Percentiles rank a stretch among this genome's conserved stretches.
These are phyloP conservation scores for Capsicum rhomboideum DNA, from an alignment of 257 asterid genomes.

Conservation along the genomic window DNA sequence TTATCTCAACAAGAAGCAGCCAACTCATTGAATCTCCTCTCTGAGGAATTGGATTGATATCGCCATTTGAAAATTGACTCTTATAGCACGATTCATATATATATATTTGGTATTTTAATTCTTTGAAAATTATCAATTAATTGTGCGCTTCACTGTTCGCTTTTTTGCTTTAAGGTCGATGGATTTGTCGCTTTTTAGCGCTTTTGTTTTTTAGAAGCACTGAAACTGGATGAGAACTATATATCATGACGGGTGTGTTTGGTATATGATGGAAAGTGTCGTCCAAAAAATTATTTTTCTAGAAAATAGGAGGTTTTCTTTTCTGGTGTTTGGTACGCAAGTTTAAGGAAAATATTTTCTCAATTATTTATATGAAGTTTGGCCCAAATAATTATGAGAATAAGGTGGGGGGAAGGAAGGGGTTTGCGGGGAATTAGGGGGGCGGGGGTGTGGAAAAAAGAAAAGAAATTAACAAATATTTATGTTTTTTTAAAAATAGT, in stretches of 20 bases:
- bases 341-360: too few relatives aligned
- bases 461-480: too few relatives aligned
- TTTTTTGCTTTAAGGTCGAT: not conserved
- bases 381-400: too few relatives aligned
- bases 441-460: too few relatives aligned
- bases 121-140: not conserved
- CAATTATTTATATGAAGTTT: too few relatives aligned
- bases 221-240: not conserved
- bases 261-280: not conserved
- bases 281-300: too few relatives aligned
- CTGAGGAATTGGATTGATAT: not conserved
- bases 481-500: too few relatives aligned
- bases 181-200: not conserved
- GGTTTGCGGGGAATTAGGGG: too few relatives aligned
- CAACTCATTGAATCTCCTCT: not conserved
- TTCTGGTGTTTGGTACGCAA: too few relatives aligned
- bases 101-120: not conserved
- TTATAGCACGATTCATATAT: not conserved
- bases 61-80: not conserved
- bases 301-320: too few relatives aligned
- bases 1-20: not conserved
- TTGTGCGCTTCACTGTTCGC: not conserved
- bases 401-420: too few relatives aligned
- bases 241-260: not conserved
- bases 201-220: not conserved